Conservation (phyloP, 495 filamentous ascomycete species). For the Hypoxylon lenormandii region DNA sequence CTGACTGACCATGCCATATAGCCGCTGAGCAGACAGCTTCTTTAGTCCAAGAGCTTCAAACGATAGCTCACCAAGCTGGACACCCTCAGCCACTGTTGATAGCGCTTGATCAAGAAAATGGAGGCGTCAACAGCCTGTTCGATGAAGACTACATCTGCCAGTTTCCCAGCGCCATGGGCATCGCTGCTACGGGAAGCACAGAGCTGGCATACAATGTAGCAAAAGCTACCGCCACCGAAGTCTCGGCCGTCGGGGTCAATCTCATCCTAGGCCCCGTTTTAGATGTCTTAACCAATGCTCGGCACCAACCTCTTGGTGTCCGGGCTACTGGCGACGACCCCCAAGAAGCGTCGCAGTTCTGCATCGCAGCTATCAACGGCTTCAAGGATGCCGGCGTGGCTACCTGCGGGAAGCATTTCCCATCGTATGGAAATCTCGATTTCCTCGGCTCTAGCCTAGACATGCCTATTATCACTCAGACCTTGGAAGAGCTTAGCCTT, state of each 20-base stretch:
- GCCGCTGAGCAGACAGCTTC: conserved; percentile 85
- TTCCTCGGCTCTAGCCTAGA: conserved; percentile 86
- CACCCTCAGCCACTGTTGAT: conserved; percentile 87
- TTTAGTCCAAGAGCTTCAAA: conserved; percentile 86
- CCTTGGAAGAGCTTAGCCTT: conserved; percentile 83
- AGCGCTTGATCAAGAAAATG: conserved; percentile 92
- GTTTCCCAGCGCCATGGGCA: conserved; percentile 90
- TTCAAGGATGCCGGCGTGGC: conserved; percentile 86
- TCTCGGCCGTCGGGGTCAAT: conserved; percentile 87
- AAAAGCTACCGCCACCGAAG: conserved; percentile 85
- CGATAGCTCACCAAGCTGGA: conserved; percentile 84
- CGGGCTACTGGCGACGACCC: conserved; percentile 86
- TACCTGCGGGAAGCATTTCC: conserved; percentile 92
- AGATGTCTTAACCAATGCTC: conserved; percentile 89
- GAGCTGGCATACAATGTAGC: conserved; percentile 83
- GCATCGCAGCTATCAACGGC: conserved; percentile 86
- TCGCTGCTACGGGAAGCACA: conserved; percentile 83
- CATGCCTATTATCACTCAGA: conserved; percentile 91
- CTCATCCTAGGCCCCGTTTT: conserved; percentile 89
- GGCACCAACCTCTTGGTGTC: conserved; percentile 87
- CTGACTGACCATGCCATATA: conserved; percentile 53
- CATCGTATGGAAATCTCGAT: conserved; percentile 91
- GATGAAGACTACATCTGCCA: conserved; percentile 92
- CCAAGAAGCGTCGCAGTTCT: conserved; percentile 88
- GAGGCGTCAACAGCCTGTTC: conserved; percentile 91